phyloP scores from a whole-genome alignment of 345 rosid genomes.

The Trapa incisa region DNA sequence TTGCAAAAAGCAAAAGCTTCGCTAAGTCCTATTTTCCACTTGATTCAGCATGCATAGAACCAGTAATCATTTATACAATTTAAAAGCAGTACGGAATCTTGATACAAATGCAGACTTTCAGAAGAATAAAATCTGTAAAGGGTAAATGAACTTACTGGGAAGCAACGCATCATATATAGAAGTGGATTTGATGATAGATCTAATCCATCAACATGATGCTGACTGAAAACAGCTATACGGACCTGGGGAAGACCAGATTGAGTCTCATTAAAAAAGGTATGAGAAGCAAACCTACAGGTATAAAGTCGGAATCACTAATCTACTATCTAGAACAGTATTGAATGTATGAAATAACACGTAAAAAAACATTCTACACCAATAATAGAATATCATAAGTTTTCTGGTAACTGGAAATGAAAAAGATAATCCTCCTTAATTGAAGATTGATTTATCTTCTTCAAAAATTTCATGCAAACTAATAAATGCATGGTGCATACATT shows the following conservation, averaged over 20 bases:
- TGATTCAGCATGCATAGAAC: too few species aligned
- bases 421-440: background rate
- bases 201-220: constrained; percentile 97
- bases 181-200: constrained; percentile 95
- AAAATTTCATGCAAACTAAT: background rate
- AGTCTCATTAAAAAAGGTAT: background rate
- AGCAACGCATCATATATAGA: constrained; percentile 97
- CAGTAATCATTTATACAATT: too few species aligned
- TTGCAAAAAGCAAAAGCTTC: too few species aligned
- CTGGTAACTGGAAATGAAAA: background rate
- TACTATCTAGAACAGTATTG: background rate
- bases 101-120: background rate
- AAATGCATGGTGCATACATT: background rate
- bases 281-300: background rate
- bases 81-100: background rate
- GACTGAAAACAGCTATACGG: constrained; percentile 95
- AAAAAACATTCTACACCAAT: background rate
- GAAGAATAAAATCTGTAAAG: background rate
- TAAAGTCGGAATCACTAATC: background rate
- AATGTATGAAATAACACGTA: background rate
- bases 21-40: too few species aligned
- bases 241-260: constrained; percentile 40
- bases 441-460: background rate
- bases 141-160: constrained; percentile 49
- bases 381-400: background rate